Evolutionary conservation across 2,329 filamentous ascomycete species (phyloP).

Genomic region (Epichloe gansuensis): DNA sequence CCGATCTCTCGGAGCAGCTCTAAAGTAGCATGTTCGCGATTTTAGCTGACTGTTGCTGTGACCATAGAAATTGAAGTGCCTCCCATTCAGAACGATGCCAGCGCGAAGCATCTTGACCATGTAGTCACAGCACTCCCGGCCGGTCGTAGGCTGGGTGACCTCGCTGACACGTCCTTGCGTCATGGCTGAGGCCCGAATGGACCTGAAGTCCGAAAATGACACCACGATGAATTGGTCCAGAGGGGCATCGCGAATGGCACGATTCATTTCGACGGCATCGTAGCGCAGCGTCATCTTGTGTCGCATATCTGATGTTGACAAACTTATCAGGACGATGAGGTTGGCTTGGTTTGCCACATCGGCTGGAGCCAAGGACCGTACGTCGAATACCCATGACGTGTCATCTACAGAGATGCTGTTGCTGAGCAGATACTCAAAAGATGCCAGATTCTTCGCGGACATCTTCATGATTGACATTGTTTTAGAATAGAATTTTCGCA

Average conservation of each 20-base stretch:
- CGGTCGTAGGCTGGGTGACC: not conserved
- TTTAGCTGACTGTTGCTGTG: not conserved
- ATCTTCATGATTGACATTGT: not conserved
- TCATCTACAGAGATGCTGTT: not conserved
- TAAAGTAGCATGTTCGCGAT: not conserved
- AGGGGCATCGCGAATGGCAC: not conserved
- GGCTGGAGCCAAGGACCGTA: not conserved
- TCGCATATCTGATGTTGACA: not conserved
- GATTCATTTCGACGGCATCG: not conserved
- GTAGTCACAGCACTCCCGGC: not conserved
- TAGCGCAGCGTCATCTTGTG: not conserved
- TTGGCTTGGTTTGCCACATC: not conserved
- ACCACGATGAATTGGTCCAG: not conserved
- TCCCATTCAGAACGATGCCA: not conserved
- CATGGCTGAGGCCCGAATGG: not conserved
- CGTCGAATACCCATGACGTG: not conserved
- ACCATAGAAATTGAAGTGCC: not conserved
- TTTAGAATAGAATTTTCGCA: too few relatives aligned
- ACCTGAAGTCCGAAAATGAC: not conserved
- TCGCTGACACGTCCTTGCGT: not conserved
- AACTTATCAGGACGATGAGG: not conserved
- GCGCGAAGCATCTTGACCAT: not conserved
- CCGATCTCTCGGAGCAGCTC: not conserved
- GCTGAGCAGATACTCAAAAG: not conserved
- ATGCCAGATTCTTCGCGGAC: not conserved